These are phyloP conservation scores for Phytopythium vexans DNA, from an alignment of 352 stramenopile genomes.

Conservation along the genomic window DNA sequence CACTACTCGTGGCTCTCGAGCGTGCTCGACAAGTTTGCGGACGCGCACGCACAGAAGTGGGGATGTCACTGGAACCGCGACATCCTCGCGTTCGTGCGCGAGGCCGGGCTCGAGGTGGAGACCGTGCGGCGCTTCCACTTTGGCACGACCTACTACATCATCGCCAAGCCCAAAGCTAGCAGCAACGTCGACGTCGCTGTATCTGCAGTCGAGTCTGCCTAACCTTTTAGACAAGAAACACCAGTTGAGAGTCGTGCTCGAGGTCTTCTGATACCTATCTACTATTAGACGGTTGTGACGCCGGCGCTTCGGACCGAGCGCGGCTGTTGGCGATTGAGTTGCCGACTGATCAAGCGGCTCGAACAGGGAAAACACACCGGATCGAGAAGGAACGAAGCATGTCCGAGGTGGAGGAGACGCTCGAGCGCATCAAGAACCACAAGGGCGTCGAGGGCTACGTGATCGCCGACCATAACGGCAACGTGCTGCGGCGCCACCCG, in stretches of 20 bases:
- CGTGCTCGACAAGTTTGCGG: constrained; percentile 92
- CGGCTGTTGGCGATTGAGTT: neutral
- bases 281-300: too few relatives aligned
- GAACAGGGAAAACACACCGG: neutral
- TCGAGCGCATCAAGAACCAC: constrained; percentile 94
- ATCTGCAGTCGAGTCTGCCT: neutral
- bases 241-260: too few relatives aligned
- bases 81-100: constrained; percentile 86
- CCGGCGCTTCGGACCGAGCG: too few relatives aligned
- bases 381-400: constrained; percentile 20
- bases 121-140: constrained; percentile 92
- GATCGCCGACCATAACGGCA: constrained; percentile 90
- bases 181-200: neutral
- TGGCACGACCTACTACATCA: constrained; percentile 92
- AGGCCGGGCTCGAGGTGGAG: constrained; percentile 84
- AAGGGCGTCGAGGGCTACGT: constrained; percentile 94
- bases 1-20: constrained; percentile 88
- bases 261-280: too few relatives aligned
- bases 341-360: neutral
- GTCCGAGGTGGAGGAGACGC: constrained; percentile 93
- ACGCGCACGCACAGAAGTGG: constrained; percentile 92
- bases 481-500: constrained; percentile 86
- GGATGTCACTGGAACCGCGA: constrained; percentile 97
- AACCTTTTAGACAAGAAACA: too few relatives aligned
- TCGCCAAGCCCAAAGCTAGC: constrained; percentile 37